Percentiles rank a stretch among this genome's conserved stretches.
Evolutionary conservation across 2,329 filamentous ascomycete species (phyloP).

Genomic region (Penicillium sp.): DNA sequence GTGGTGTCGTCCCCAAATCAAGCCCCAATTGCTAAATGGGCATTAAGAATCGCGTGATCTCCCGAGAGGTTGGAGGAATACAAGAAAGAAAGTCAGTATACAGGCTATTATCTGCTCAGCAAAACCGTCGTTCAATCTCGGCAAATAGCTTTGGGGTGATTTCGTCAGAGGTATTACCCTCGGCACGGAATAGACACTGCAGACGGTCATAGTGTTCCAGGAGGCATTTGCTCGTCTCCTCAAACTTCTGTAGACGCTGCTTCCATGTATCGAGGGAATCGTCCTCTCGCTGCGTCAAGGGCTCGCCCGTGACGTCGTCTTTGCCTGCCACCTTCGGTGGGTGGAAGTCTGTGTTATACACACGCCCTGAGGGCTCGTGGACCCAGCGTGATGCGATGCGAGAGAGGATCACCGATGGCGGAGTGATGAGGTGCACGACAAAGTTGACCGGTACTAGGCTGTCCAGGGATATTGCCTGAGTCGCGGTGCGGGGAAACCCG

Average conservation of each 20-base stretch:
- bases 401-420: constrained; percentile 79
- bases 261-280: constrained; percentile 86
- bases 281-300: constrained; percentile 75
- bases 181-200: constrained; percentile 80
- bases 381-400: constrained; percentile 92
- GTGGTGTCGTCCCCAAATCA: not conserved
- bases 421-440: constrained; percentile 82
- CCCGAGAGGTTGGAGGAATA: not conserved
- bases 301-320: constrained; percentile 90
- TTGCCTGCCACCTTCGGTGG: constrained; percentile 73
- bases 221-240: constrained; percentile 79
- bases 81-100: constrained; percentile 11
- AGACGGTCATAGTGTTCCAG: constrained; percentile 84
- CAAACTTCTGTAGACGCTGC: constrained; percentile 74
- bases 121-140: constrained; percentile 79
- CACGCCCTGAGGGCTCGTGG: constrained; percentile 82
- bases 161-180: constrained; percentile 88
- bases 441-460: constrained; percentile 89
- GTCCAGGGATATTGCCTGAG: constrained; percentile 76
- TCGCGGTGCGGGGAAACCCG: constrained; percentile 85
- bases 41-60: constrained; percentile 13
- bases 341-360: constrained; percentile 95
- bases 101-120: constrained; percentile 20
- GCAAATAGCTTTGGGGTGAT: constrained; percentile 85
- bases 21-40: constrained; percentile 12